Evolutionary conservation across 2,329 filamentous ascomycete species (phyloP), one percentile per base, ranked within the genome.

Genomic region (Hymenotorrendiella dingleyae): DNA sequence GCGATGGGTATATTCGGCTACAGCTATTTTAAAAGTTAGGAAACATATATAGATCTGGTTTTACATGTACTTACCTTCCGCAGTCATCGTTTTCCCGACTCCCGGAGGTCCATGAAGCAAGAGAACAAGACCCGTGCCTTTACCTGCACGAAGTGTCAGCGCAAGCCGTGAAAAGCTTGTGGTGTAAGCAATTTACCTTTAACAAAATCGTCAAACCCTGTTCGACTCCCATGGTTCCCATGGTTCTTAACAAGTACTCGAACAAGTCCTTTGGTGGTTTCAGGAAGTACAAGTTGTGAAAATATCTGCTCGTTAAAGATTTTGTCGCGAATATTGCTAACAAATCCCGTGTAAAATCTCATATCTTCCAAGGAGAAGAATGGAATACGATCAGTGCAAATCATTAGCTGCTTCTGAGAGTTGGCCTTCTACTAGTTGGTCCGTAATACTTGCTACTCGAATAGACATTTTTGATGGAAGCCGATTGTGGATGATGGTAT

Each of bases 41-140:
- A 4, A 21, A 11, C 19, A 11, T 17, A 8, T 14, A 11, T 8
- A 6, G 16, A 14, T 10, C 14, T 6, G n/a, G n/a, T n/a, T n/a
- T n/a, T n/a, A n/a, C n/a, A 35, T 20, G 16, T 11, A 8, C 32
- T 19, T 21, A 21, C 24, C 10, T 19, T 40, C 80, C 1, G 69
- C 69, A n/a, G 50, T 60, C 6, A 47, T 36, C 5, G 48, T 53
- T 19, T 53, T 53, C 4, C 50, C 50, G n/a, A 41, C 43, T 3
- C 50, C 50, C 17, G 48, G 46, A n/a, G 30, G 21, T 1, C 50
- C 48, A 36, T 47, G 46, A 9, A 53, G 36, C 3, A 53, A 37
- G n/a, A 53, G 28, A 10, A 53, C 43, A 21, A 46, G 27, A 3
- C 50, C 50, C 14, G 49, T 45, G 8, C 46, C 48, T 29, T 50